Base-by-base conservation (phyloP, 2,329 filamentous ascomycete genomes). In the Kalmusia sp. region DNA sequence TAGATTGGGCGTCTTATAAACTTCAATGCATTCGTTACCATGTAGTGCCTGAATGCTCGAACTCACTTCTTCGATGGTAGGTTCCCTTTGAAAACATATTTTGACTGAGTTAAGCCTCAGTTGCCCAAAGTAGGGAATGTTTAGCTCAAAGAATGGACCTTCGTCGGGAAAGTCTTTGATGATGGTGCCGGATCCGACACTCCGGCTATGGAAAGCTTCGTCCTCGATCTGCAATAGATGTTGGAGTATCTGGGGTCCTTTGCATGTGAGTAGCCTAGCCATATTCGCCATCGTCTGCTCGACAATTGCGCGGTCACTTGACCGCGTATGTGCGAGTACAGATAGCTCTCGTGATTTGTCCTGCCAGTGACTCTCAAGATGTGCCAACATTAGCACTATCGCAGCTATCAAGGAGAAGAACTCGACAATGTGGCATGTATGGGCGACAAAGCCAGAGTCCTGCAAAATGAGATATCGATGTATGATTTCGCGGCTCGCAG, bases 321-420 rank as follows among this genome's bases (percentile, higher is more conserved):
- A 34, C 3, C 44, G 51, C 37, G 35, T 43, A 24, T 53, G 51
- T 28, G 44, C 28, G 5, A 49, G 51, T 3, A 48, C 27, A 24
- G n/a, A 34, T 24, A 30, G 44, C 6, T 46, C 24, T 6, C 25
- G 41, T 6, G 41, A 27, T n/a, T 17, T 14, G 17, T 41, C 30
- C 14, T 30, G 22, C 51, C 44, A 53, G 44, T 48, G 37, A 7
- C 24, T 33, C 14, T 53, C 44, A 7, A 53, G 22, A 22, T 53
- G 51, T 12, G 35, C 15, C 5, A 49, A 6, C 2, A 34, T 28
- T 2, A 52, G 33, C 8, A 43, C 48, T 11, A 47, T 33, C 1
- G 50, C 49, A 8, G 49, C 49, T 11, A 51, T 51, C 12, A 51
- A n/a, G 8, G 49, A 27, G 33, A 51, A 51, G 49, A 51, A 51